A percentile compares a stretch with the other conserved stretches of the same genome.
phyloP scores from a whole-genome alignment of 768 basidiomycete species.

The Clitopilus passeckerianus region DNA sequence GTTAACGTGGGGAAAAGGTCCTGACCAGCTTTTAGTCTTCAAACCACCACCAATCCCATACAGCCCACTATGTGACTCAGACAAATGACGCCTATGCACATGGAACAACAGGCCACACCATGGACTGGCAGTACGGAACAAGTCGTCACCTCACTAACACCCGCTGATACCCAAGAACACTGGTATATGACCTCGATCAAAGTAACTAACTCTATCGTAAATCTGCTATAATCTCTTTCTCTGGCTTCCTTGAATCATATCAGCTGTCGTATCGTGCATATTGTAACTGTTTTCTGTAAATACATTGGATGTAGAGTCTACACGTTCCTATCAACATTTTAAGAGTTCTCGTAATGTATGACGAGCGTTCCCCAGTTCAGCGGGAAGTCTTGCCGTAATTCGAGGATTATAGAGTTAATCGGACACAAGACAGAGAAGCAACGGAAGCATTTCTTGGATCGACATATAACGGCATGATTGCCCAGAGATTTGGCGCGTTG shows the following conservation, averaged over 20 bases:
- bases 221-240: not conserved
- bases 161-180: not conserved
- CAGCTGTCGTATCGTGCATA: not conserved
- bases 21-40: conserved; percentile 14
- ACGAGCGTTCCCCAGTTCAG: not conserved
- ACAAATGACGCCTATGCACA: conserved; percentile 34
- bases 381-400: not conserved
- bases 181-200: not conserved
- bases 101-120: conserved; percentile 34
- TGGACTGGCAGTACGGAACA: conserved; percentile 53
- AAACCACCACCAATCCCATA: conserved; percentile 29
- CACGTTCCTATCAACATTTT: not conserved
- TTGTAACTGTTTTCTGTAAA: not conserved
- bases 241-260: not conserved
- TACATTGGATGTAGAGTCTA: not conserved
- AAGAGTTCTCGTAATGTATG: not conserved
- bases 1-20: not conserved
- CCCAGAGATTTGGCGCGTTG: conserved; percentile 3
- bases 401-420: conserved; percentile 17
- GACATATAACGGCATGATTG: conserved; percentile 18
- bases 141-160: not conserved
- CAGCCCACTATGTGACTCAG: conserved; percentile 37
- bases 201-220: not conserved
- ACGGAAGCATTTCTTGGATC: conserved; percentile 20
- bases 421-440: conserved; percentile 26